Evolutionary conservation across 305 asterid species (phyloP).

Genomic region (Fraxinus velutina): DNA sequence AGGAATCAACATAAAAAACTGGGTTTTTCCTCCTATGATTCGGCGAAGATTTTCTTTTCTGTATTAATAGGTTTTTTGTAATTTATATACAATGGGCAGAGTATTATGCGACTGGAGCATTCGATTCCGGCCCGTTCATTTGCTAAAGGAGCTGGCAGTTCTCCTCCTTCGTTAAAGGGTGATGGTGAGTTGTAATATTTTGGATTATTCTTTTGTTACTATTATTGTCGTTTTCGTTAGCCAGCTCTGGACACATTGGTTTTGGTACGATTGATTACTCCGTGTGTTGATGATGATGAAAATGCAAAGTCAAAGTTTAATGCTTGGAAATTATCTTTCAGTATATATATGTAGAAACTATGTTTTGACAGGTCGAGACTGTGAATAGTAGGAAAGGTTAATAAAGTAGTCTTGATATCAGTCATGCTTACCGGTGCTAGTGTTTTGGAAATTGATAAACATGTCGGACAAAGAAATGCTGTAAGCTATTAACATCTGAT

Average conservation of each 20-base stretch:
- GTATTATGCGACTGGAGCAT: slow-evolving; percentile 48
- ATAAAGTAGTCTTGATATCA: not conserved
- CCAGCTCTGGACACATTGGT: not conserved
- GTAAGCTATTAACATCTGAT: not conserved
- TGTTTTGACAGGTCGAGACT: not conserved
- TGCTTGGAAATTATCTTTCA: not conserved
- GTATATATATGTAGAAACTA: not conserved
- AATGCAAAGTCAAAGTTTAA: slow-evolving; percentile 13
- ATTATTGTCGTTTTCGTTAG: not conserved
- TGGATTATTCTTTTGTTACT: not conserved
- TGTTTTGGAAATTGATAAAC: not conserved
- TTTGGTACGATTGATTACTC: not conserved
- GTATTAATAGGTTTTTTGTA: not conserved
- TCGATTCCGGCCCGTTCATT: slow-evolving; percentile 60
- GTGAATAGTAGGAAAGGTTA: not conserved
- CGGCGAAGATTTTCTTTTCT: not conserved
- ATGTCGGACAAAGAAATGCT: not conserved
- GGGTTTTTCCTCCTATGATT: not conserved
- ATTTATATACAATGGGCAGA: slow-evolving; percentile 37
- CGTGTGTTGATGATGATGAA: not conserved
- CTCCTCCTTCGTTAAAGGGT: slow-evolving; percentile 64
- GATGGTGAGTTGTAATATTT: slow-evolving; percentile 63
- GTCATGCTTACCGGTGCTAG: not conserved
- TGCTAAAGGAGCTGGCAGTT: slow-evolving; percentile 61
- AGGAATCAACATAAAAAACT: not conserved